phyloP scores from a whole-genome alignment of 2,329 filamentous ascomycete species.

The Pseudogymnoascus sp. region DNA sequence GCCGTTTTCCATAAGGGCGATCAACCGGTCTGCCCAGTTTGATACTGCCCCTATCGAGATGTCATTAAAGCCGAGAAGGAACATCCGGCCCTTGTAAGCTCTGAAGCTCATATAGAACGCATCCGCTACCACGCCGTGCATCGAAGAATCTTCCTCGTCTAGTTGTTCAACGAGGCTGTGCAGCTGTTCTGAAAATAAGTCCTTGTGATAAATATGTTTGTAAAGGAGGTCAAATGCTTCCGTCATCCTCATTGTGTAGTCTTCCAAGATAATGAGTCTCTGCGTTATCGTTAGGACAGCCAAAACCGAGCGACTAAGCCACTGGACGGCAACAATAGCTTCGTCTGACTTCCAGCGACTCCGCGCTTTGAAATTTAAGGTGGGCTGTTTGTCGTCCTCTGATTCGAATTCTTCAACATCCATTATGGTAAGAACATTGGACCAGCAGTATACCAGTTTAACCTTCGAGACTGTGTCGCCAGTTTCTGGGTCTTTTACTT shows the following conservation, averaged over 20 bases:
- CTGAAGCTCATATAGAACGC: constrained; percentile 98
- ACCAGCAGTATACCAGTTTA: constrained; percentile 97
- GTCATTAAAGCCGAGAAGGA: constrained; percentile 89
- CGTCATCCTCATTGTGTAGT: constrained; percentile 79
- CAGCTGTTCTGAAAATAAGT: constrained; percentile 83
- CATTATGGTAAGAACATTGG: constrained; percentile 88
- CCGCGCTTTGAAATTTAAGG: constrained; percentile 70
- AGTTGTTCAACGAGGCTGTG: constrained; percentile 78
- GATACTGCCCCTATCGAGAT: constrained; percentile 84
- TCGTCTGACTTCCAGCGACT: constrained; percentile 92
- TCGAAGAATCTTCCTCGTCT: constrained; percentile 76
- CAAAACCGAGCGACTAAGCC: constrained; percentile 88
- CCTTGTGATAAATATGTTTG: constrained; percentile 85
- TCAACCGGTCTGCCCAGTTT: constrained; percentile 91
- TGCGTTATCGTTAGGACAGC: constrained; percentile 92
- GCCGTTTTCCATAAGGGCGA: constrained; percentile 93
- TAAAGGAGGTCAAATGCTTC: constrained; percentile 89
- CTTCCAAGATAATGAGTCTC: constrained; percentile 84
- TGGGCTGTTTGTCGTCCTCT: constrained; percentile 69
- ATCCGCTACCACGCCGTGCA: constrained; percentile 95
- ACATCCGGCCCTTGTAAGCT: constrained; percentile 87
- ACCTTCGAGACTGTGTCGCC: constrained; percentile 66
- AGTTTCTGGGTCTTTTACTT: constrained; percentile 59
- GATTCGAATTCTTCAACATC: constrained; percentile 70
- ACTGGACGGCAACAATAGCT: constrained; percentile 91